Base-by-base conservation (phyloP, 768 basidiomycete genomes). In the Termitomyces sp. region DNA sequence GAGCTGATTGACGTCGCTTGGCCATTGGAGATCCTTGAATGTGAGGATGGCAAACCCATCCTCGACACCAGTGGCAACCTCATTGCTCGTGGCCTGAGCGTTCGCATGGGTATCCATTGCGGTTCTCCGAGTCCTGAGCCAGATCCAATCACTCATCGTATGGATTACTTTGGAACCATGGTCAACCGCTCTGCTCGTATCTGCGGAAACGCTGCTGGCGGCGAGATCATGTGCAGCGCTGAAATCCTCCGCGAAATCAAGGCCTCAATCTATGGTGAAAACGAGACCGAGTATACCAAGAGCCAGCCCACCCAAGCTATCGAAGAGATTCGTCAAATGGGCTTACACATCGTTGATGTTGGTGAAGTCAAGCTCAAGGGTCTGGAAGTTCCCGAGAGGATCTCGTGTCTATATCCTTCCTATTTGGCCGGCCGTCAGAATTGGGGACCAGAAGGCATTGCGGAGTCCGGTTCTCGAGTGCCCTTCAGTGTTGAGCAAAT, bases 161-260 rank as follows among this genome's bases (percentile, higher is more conserved):
- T 99, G 97, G 96, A 98, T 70, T 98, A 98, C 72, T 92, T 96
- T 65, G 95, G 95, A 0, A 88, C 94, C 1, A 92, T 97, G 84
- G 93, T 96, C 63, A 98, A 98, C 71, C 90, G 94, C 33, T 81
- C 95, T 0, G 86, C 96, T 6, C 83, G 96, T 42, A 91, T 99
- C 65, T 83, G 78, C 59, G 85, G 87, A 22, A 82, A 77, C 57
- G 94, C 97, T 0, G 84, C 85, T 9, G 97, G 97, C 7, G 97
- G 97, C 0, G 93, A 98, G 70, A 92, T 98, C 68, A 88, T 90
- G 83, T 88, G 91, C 66, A 94, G 91, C 66, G 81, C 85, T 3
- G 94, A 97, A 57, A 86, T 95, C 63, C 78, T 94, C 53, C 82
- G 86, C 56, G 94, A 96, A 74, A 85, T 94, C 65, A 77, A 77